Base-by-base conservation (phyloP, 2,329 filamentous ascomycete species). In the Fusarium anguioides region DNA sequence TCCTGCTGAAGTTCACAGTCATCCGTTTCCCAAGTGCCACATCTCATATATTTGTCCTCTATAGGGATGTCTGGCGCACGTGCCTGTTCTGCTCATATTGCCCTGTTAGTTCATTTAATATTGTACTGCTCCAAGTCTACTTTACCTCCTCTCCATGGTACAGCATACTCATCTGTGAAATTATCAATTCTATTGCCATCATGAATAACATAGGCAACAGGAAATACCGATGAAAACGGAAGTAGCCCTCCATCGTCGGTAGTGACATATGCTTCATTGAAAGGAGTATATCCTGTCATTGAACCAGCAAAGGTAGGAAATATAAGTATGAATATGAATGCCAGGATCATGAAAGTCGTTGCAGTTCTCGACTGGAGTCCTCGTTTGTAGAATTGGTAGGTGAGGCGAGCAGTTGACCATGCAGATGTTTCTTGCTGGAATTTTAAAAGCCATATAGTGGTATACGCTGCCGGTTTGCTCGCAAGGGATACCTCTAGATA, bases 231-330 rank as follows among this genome's bases (percentile, higher is more conserved):
- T 0, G 31, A 2, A 6, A 60, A 50, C 0, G 14, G 18, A 0
- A 45, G 4, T 0, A 68, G 31, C 1, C 14, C 44, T 1, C 23
- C 46, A 4, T 6, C 11, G 1, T 11, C 15, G 0, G 24, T 6
- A 0, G 12, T 50, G 7, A 64, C 14, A 8, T 64, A 67, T 3
- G 60, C 24, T 8, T 40, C 26, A 4, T 49, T 55, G 1, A 36
- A 58, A 0, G 59, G 29, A 1, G 39, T 56, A 14, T 68, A 68
- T 35, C 64, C 64, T 0, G 64, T 64, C 64, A 68, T 68, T 0
- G 64, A 68, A 5, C 49, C n/a, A 8, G 42, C 42, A 5, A 61
- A 31, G 0, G 64, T 68, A 0, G 64, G 64, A 2, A 60, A 58
- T 6, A 15, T 35, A 2, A 68, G 23, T 4, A 68, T 50, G 3